Percentiles rank a stretch among this genome's conserved stretches.
These are phyloP conservation scores for Fusarium chlamydosporum DNA, from an alignment of 2,329 filamentous ascomycete genomes.

Conservation along the genomic window DNA sequence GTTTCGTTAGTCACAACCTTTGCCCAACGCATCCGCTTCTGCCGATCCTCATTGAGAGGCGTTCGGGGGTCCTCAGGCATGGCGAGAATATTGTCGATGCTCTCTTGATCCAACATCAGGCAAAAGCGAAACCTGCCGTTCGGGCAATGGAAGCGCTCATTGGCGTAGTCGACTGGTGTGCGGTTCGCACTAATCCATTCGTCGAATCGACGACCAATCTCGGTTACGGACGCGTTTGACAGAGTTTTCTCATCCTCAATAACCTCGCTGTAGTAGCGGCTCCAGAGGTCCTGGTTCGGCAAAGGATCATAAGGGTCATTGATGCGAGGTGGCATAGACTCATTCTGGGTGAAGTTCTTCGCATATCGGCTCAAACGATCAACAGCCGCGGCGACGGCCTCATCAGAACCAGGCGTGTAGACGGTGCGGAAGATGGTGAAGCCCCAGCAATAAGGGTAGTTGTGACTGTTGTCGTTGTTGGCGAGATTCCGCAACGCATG, in stretches of 20 bases:
- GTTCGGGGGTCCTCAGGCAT: constrained; percentile 37
- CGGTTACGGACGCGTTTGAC: constrained; percentile 21
- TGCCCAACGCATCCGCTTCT: constrained; percentile 28
- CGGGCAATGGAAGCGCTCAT: constrained; percentile 12
- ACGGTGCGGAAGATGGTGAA: constrained; percentile 46
- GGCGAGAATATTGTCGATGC: constrained; percentile 43
- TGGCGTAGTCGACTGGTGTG: constrained; percentile 5
- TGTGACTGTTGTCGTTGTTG: constrained; percentile 40
- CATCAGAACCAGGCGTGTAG: constrained; percentile 39
- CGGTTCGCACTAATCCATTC: constrained; percentile 11
- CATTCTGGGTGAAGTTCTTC: constrained; percentile 20
- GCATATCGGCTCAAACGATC: constrained; percentile 38
- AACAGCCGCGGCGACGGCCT: constrained; percentile 30
- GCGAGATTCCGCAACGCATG: constrained; percentile 27
- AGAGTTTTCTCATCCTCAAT: constrained; percentile 39
- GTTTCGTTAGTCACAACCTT: constrained; percentile 37
- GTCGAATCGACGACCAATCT: constrained; percentile 8
- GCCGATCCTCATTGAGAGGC: constrained; percentile 9
- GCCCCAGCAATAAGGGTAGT: constrained; percentile 45
- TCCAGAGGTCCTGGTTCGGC: constrained; percentile 39
- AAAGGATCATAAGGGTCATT: constrained; percentile 26
- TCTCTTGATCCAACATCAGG: constrained; percentile 45
- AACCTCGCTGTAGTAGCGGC: constrained; percentile 40
- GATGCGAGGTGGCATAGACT: constrained; percentile 24
- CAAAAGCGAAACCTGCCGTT: constrained; percentile 42